Conservation (phyloP, 148 eudicot genomes). For the Chenopodium suecicum region DNA sequence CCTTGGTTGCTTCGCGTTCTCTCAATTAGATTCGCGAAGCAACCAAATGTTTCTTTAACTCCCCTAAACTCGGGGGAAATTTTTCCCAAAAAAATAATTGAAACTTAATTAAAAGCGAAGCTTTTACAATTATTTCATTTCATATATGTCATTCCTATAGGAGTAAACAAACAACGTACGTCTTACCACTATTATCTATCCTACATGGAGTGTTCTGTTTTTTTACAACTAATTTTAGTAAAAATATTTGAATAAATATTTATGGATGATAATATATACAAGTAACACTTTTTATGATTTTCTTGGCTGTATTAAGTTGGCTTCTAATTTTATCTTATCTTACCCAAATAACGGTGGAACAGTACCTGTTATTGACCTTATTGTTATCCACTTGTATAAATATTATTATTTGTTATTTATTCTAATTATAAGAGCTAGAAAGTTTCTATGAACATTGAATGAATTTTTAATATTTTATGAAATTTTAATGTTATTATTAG, state of each 20-base stretch:
- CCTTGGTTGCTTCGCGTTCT: constrained; percentile 3
- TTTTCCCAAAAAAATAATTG: not conserved
- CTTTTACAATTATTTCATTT: not conserved
- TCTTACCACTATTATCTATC: not conserved
- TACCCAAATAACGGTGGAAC: not conserved
- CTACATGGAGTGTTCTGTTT: not conserved
- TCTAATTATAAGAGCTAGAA: too few species aligned
- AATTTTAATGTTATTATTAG: too few species aligned
- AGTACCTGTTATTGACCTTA: too few species aligned
- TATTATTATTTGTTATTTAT: too few species aligned
- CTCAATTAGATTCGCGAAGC: constrained; percentile 2
- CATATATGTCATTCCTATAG: not conserved
- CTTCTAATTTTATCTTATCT: not conserved
- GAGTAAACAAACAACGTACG: too few species aligned
- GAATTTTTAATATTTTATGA: too few species aligned
- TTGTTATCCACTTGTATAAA: too few species aligned
- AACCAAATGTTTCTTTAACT: not conserved
- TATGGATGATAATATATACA: too few species aligned
- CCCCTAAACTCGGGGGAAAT: not conserved
- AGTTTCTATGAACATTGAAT: too few species aligned
- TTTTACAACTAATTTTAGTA: not conserved
- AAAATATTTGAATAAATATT: too few species aligned
- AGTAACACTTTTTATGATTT: not conserved
- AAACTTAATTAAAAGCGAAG: not conserved
- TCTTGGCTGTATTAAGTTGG: not conserved